Conservation (phyloP, 2,329 filamentous ascomycete genomes). For the Cercospora zeae-maydis region DNA sequence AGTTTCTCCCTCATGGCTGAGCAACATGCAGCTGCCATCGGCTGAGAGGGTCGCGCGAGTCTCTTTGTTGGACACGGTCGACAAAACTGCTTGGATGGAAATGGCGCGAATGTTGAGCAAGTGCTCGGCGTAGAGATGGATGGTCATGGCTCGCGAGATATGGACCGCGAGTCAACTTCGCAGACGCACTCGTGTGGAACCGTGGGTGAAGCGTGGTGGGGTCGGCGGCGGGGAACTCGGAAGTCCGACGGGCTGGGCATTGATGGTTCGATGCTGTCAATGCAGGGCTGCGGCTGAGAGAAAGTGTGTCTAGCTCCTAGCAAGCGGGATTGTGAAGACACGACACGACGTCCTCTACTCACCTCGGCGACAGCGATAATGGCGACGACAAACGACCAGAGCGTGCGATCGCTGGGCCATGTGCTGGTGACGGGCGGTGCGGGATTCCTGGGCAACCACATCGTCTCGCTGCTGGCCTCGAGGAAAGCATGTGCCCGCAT, state of each 20-base stretch:
- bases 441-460: slow-evolving; percentile 51
- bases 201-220: neutral
- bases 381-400: slow-evolving; percentile 14
- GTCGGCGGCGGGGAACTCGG: neutral
- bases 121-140: slow-evolving; percentile 57
- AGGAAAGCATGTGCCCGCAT: slow-evolving; percentile 43
- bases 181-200: no score
- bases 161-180: neutral
- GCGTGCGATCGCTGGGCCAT: slow-evolving; percentile 40
- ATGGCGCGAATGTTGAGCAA: slow-evolving; percentile 59
- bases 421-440: slow-evolving; percentile 51
- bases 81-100: slow-evolving; percentile 54
- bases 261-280: neutral
- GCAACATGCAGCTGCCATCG: slow-evolving; percentile 43
- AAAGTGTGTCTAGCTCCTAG: neutral
- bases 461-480: slow-evolving; percentile 46
- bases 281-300: neutral
- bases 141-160: slow-evolving; percentile 21
- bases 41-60: slow-evolving; percentile 46
- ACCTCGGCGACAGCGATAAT: slow-evolving; percentile 3
- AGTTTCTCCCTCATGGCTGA: slow-evolving; percentile 46
- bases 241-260: slow-evolving; percentile 7
- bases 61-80: slow-evolving; percentile 41
- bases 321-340: no score
- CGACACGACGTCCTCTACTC: neutral